Evolutionary conservation across 192 early-diverging fungal genomes (phyloP).

Genomic region (Geranomyces variabilis): DNA sequence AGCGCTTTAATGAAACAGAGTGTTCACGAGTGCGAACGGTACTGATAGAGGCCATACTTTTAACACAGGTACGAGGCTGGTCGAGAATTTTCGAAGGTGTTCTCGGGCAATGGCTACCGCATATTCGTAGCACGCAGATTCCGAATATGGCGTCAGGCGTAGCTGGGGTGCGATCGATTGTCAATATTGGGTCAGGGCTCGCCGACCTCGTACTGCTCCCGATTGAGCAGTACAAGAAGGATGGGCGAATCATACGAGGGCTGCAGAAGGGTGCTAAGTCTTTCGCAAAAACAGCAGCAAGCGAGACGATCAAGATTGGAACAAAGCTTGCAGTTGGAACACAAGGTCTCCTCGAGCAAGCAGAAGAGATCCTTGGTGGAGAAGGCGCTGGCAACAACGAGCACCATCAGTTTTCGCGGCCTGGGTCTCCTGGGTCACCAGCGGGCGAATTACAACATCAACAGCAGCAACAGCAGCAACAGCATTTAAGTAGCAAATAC

Average conservation of each 20-base stretch:
- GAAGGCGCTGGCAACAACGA: slow-evolving; percentile 2
- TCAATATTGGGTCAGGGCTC: slow-evolving; percentile 88
- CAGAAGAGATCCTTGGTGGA: slow-evolving; percentile 72
- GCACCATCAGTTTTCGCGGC: background rate
- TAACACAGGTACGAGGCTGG: slow-evolving; percentile 58
- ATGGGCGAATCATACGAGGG: slow-evolving; percentile 85
- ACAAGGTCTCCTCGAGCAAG: slow-evolving; percentile 86
- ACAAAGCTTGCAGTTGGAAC: slow-evolving; percentile 87
- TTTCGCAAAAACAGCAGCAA: slow-evolving; percentile 86
- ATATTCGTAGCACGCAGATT: slow-evolving; percentile 89
- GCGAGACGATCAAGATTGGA: slow-evolving; percentile 88
- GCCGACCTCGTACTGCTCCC: slow-evolving; percentile 92
- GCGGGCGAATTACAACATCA: background rate
- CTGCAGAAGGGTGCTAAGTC: slow-evolving; percentile 86
- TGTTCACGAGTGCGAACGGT: background rate
- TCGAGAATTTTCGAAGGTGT: slow-evolving; percentile 68
- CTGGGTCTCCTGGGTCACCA: slow-evolving; percentile 1
- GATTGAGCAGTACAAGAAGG: slow-evolving; percentile 89
- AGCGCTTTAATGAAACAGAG: background rate
- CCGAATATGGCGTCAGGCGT: slow-evolving; percentile 89
- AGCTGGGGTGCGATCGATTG: slow-evolving; percentile 82
- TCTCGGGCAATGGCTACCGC: slow-evolving; percentile 81
- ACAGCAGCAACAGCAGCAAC: slow-evolving; percentile 9
- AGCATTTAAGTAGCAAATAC: slow-evolving; percentile 66
- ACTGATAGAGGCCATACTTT: no score